A percentile compares a stretch with the other conserved stretches of the same genome.
These are phyloP conservation scores for Brassica incana DNA, from an alignment of 345 rosid species.

Conservation along the genomic window DNA sequence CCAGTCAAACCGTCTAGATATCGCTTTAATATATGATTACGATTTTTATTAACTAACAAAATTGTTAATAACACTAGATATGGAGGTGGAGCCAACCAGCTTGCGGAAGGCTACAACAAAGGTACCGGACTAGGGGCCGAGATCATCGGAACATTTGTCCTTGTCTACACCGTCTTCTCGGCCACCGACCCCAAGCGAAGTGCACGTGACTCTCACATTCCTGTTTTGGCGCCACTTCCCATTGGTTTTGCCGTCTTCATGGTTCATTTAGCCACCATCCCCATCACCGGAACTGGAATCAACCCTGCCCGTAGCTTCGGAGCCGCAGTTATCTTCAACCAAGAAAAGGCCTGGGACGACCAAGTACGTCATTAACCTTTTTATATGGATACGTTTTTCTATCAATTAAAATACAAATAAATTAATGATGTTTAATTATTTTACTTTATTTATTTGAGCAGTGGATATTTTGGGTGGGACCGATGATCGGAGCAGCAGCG, in stretches of 20 bases:
- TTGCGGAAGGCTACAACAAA: constrained; percentile 51
- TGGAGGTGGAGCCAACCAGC: constrained; percentile 57
- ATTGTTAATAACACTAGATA: constrained; percentile 16
- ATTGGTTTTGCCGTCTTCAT: constrained; percentile 96
- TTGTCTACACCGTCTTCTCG: constrained; percentile 63
- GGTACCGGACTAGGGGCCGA: constrained; percentile 56
- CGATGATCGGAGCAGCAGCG: constrained; percentile 74
- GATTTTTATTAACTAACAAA: neutral
- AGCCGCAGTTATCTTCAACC: constrained; percentile 84
- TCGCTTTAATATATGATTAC: neutral
- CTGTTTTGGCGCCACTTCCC: constrained; percentile 90
- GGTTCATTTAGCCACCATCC: constrained; percentile 93
- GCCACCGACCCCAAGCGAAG: constrained; percentile 66
- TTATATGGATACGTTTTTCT: neutral
- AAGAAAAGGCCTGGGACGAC: constrained; percentile 84
- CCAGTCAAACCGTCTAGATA: neutral
- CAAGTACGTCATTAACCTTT: constrained; percentile 48
- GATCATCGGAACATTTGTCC: constrained; percentile 56
- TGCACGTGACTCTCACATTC: constrained; percentile 58
- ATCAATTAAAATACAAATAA: neutral
- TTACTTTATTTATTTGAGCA: constrained; percentile 22
- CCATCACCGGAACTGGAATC: constrained; percentile 90
- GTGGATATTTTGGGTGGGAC: constrained; percentile 99
- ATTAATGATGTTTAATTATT: neutral
- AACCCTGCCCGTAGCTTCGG: constrained; percentile 98